Conservation (phyloP, 2,329 filamentous ascomycete genomes). For the Fusarium tuaranense region DNA sequence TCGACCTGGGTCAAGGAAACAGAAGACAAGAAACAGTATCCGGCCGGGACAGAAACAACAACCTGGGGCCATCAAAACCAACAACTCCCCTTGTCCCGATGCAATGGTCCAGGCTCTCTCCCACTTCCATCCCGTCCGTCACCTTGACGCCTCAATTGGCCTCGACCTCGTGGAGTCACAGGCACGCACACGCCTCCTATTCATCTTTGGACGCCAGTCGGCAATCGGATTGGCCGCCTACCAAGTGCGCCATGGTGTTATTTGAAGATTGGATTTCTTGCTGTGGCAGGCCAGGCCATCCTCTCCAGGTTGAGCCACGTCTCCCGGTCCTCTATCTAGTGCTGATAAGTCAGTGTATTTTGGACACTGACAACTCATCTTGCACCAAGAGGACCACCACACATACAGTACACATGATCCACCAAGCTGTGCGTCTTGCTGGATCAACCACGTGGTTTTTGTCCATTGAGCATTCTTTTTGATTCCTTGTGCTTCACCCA, state of each 20-base stretch:
- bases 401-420: not conserved
- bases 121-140: not conserved
- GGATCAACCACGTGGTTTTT: not conserved
- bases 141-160: conserved; percentile 1
- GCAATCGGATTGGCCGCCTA: conserved; percentile 1
- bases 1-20: conserved; percentile 9
- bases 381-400: not conserved
- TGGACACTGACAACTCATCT: conserved; percentile 6
- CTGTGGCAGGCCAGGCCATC: not conserved
- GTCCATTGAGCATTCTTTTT: not conserved
- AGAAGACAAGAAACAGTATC: conserved; percentile 9
- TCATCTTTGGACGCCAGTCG: not conserved
- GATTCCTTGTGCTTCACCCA: not conserved
- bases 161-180: not conserved
- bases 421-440: not conserved
- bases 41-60: conserved; percentile 13
- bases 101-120: not conserved
- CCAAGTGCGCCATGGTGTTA: conserved; percentile 2
- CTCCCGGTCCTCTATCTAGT: not conserved
- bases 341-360: conserved; percentile 1
- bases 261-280: not conserved
- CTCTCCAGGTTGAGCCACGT: conserved; percentile 4
- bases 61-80: not conserved
- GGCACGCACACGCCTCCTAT: conserved; percentile 1
- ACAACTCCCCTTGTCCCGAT: not conserved